Evolutionary conservation across 345 rosid species (phyloP).

Genomic region (Populus alba): DNA sequence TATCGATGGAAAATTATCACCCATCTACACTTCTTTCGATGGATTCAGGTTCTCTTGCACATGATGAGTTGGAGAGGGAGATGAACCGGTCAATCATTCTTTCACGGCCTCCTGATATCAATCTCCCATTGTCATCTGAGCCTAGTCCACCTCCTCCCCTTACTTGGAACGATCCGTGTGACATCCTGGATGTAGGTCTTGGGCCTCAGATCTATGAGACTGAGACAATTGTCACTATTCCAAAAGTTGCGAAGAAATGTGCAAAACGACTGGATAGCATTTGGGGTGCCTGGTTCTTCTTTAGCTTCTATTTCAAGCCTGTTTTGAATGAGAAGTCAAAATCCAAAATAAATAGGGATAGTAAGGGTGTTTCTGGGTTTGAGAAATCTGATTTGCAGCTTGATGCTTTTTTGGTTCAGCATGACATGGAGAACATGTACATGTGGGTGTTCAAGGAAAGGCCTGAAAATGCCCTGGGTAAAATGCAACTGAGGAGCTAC

Average conservation of each 20-base stretch:
- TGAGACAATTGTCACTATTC: constrained; percentile 55
- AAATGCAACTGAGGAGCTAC: constrained; percentile 97
- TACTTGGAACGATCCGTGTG: constrained; percentile 61
- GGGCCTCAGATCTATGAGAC: constrained; percentile 71
- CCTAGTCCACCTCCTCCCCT: constrained; percentile 68
- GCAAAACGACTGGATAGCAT: constrained; percentile 76
- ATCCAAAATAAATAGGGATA: constrained; percentile 61
- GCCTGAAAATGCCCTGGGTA: constrained; percentile 94
- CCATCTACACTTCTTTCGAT: constrained; percentile 91
- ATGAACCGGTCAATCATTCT: constrained; percentile 78
- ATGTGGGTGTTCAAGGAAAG: constrained; percentile 99
- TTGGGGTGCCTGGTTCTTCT: constrained; percentile 99
- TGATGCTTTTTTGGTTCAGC: constrained; percentile 90
- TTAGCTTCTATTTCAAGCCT: constrained; percentile 91
- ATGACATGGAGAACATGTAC: constrained; percentile 99
- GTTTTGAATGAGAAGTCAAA: constrained; percentile 81
- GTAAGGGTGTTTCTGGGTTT: constrained; percentile 74
- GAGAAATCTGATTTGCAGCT: constrained; percentile 86
- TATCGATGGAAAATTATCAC: constrained; percentile 86
- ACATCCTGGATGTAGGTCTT: constrained; percentile 77
- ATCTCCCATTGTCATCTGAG: constrained; percentile 80
- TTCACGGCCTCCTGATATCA: constrained; percentile 88
- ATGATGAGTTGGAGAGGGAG: constrained; percentile 85
- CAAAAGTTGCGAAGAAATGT: constrained; percentile 69
- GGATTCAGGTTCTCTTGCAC: constrained; percentile 91